Base-by-base conservation (phyloP, 2,329 filamentous ascomycete species). In the Sporothrix curviconia region DNA sequence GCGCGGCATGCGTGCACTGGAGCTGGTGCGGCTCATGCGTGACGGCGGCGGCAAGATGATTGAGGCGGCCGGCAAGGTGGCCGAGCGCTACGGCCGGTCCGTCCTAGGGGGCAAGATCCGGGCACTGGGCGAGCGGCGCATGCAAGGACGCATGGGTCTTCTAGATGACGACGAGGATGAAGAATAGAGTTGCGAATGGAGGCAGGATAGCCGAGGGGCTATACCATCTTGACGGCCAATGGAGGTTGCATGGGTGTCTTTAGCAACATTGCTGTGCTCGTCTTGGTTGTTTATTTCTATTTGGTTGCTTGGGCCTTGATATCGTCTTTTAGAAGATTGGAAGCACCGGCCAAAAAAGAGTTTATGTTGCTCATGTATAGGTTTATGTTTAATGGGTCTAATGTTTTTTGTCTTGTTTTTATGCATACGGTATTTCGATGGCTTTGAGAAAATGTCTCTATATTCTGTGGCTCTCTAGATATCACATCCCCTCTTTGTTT, bases 41-140 rank as follows among this genome's bases (percentile, higher is more conserved):
- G 92, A 97, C 73, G 79, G 84, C 46, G 88, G 83, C 60, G 92
- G 92, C 17, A 86, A 88, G 70, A 96, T 96, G 89, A 72, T 96
- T 58, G 91, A 96, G 70, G 89, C 92, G 4, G 94, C 94, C 1
- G 83, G 85, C 57, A 96, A 95, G 78, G 83, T 99, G 51, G 94
- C 94, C 8, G 83, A 87, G 68, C 79, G 92, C 64, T 99, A 95
- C 74, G 89, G 89, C 9, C 78, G 89, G 60, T 80, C 81, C 40
- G 81, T 96, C 25, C 72, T 99, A 64, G 87, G 87, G 42, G 90
- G 92, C 66, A 97, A 97, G 82, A 97, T 99, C 67, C 80, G 86
- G 53, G 89, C 95, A 68, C 66, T 94, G 65, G 91, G 85, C 1
- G 92, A 96, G 76, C 78, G 77, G 67, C 79, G 84, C 67, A 72